Conservation (phyloP, 139 green algal genomes). For the Chlorella vulgaris region DNA sequence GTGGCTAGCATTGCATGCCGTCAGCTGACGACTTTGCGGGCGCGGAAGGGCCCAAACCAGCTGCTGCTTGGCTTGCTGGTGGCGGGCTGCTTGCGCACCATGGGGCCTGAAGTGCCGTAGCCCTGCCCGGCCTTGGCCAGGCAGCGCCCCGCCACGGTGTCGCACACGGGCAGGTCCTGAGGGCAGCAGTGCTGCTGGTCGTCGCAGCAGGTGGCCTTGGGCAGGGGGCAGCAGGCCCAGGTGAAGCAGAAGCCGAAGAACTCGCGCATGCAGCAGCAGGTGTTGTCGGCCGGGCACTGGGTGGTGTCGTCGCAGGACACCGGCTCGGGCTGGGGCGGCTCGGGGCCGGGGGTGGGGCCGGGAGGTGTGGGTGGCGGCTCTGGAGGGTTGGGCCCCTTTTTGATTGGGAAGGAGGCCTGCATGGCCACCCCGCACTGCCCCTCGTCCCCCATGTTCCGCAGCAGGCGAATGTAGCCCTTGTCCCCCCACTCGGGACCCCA, state of each 20-base stretch:
- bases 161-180: conserved; percentile 83
- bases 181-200: conserved; percentile 97
- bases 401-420: conserved; percentile 89
- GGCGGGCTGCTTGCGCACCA: conserved; percentile 27
- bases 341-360: conserved; percentile 40
- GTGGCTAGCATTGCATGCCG: neutral
- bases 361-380: conserved; percentile 35
- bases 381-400: conserved; percentile 79
- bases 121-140: conserved; percentile 29
- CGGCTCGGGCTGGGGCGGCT: conserved; percentile 47
- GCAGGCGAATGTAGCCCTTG: conserved; percentile 84
- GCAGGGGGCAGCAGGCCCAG: conserved; percentile 95
- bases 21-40: neutral
- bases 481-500: conserved; percentile 94
- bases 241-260: conserved; percentile 80
- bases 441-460: conserved; percentile 24
- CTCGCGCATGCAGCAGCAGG: conserved; percentile 88
- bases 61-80: neutral
- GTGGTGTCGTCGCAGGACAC: conserved; percentile 76
- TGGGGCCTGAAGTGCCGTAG: conserved; percentile 23
- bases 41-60: conserved; percentile 30
- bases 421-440: conserved; percentile 94
- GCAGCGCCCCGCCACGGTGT: conserved; percentile 66
- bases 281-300: conserved; percentile 71
- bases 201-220: conserved; percentile 88